phyloP scores from a whole-genome alignment of 257 asterid genomes.

The Scutellaria minor region DNA sequence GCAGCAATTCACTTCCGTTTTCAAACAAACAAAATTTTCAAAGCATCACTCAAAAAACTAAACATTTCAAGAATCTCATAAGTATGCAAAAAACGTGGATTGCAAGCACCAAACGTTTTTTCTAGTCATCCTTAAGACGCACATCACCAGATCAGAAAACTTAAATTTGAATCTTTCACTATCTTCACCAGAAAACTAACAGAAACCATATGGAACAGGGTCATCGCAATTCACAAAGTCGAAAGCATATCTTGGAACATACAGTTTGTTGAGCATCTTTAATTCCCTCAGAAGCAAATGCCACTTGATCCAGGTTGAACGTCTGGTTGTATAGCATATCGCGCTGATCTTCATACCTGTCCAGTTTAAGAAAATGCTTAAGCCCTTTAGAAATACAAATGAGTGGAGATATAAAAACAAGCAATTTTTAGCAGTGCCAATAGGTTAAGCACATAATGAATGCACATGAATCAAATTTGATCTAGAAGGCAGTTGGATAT shows the following conservation, averaged over 20 bases:
- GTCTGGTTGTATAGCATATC: slow-evolving; percentile 97
- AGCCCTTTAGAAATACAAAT: neutral
- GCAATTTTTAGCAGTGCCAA: neutral
- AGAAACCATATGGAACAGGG: neutral
- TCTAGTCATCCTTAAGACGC: slow-evolving; percentile 5
- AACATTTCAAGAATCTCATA: no score
- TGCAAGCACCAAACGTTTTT: neutral
- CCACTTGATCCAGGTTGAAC: slow-evolving; percentile 92
- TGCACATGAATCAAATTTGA: neutral
- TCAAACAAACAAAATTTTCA: no score
- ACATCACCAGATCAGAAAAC: slow-evolving; percentile 8
- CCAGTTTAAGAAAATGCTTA: slow-evolving; percentile 33
- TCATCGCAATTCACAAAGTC: neutral
- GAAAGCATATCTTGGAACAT: slow-evolving; percentile 44
- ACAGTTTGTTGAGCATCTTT: slow-evolving; percentile 99
- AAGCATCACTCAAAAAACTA: no score
- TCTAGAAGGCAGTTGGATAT: neutral
- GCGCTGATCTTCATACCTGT: slow-evolving; percentile 97
- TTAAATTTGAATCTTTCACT: slow-evolving; percentile 4
- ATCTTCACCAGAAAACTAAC: slow-evolving; percentile 10
- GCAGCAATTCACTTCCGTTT: no score
- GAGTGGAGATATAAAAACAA: neutral
- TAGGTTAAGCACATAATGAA: slow-evolving; percentile 5
- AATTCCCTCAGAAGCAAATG: slow-evolving; percentile 97
- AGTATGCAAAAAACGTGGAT: no score